Base-by-base conservation (phyloP, 2,329 filamentous ascomycete genomes). In the Podosphaera fusca region DNA sequence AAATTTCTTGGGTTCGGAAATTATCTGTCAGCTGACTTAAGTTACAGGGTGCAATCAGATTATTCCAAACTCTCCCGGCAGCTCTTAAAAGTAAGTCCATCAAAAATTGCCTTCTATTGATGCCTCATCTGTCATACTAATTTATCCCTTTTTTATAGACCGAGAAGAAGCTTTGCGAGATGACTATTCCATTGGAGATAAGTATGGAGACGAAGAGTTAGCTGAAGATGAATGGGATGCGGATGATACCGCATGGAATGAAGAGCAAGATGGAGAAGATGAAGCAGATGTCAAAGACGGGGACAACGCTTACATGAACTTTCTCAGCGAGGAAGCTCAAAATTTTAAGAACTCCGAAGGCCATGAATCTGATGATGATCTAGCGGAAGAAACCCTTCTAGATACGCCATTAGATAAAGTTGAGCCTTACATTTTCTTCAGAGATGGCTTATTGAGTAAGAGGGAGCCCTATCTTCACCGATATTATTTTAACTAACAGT, bases 361-460 rank as follows among this genome's bases (percentile, higher is more conserved):
- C 14, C 80, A 82, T 33, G 78, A 83, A 54, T 87, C 87, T 1
- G 85, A 89, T 33, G 88, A 94, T 57, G 89, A 95, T 57, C 82
- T 95, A 51, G 80, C 94, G 21, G 90, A 96, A 69, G 92, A 96
- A 65, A 90, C 89, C 68, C 75, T 96, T 55, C 79, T 98, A 2
- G 92, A 98, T 70, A 94, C 90, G 10, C 89, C 90, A 14, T 76
- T 98, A 31, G 92, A 98, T 70, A 92, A 92, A 72, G 77, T 98
- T 60, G 92, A 98, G 71, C 89, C 90, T 2, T 98, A 98, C 66
- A 79, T 82, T 67, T 74, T 95, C 60, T 95, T 98, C 77, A 84
- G 87, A 68, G 75, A 78, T 60, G 82, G 86, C 21, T 74, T 96
- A 62, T 70, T 90, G 67, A 84, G 89, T 95, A 80, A 70, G n/a